phyloP scores from a whole-genome alignment of 2,329 filamentous ascomycete species.

The Lasiodiplodia hormozganensis region DNA sequence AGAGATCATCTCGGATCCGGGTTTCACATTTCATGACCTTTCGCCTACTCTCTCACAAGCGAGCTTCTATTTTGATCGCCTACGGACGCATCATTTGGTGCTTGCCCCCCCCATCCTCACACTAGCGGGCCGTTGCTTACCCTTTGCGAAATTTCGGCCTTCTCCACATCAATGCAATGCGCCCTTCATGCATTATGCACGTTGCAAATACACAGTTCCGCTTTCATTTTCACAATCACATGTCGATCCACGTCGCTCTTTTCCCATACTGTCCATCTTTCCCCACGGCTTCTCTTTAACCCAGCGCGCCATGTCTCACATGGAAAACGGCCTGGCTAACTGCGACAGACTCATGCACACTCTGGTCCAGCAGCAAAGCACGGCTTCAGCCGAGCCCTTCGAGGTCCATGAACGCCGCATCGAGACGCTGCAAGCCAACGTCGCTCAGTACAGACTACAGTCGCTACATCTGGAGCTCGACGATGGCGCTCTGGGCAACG shows the following conservation, averaged over 20 bases:
- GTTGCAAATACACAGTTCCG: background rate
- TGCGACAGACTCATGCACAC: constrained; percentile 11
- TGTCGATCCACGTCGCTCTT: background rate
- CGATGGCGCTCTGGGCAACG: constrained; percentile 7
- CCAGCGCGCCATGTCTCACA: background rate
- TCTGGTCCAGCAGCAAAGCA: constrained; percentile 18
- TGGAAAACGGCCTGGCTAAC: constrained; percentile 2
- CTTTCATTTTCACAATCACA: background rate
- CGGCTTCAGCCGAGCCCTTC: constrained; percentile 11
- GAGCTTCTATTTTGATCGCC: constrained; percentile 25
- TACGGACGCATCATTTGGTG: constrained; percentile 1
- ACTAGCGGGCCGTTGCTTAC: background rate
- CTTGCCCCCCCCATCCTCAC: background rate
- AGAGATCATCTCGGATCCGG: constrained; percentile 26
- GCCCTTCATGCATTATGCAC: constrained; percentile 9
- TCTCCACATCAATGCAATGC: constrained; percentile 8
- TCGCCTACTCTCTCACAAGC: constrained; percentile 3
- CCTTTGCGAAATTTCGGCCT: constrained; percentile 2
- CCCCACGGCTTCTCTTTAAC: background rate
- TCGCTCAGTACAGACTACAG: constrained; percentile 14
- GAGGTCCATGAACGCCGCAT: constrained; percentile 22
- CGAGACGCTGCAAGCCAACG: constrained; percentile 19
- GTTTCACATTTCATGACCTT: constrained; percentile 21
- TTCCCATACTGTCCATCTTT: background rate
- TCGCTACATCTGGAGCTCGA: constrained; percentile 21